Evolutionary conservation across 1,284 basidiomycete genomes (phyloP).

Genomic region (Cutaneotrichosporon curvatum): DNA sequence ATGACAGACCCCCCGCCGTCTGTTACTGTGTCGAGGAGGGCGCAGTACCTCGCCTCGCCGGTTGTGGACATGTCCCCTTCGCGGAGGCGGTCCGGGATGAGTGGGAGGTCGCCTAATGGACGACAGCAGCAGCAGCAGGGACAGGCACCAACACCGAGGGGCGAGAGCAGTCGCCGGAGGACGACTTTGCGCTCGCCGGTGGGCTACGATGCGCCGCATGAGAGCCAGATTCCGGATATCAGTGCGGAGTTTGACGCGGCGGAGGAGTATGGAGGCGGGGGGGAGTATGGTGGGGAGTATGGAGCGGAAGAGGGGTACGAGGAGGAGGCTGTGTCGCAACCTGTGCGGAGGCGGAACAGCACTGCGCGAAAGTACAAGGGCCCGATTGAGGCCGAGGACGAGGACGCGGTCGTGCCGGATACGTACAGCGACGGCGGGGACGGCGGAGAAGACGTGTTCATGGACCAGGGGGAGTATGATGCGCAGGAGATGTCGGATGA

Average conservation of each 20-base stretch:
- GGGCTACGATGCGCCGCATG: background rate
- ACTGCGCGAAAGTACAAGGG: background rate
- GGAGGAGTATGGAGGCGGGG: background rate
- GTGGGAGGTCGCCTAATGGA: no score
- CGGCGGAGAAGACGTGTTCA: background rate
- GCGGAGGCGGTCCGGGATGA: no score
- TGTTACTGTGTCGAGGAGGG: constrained; percentile 15
- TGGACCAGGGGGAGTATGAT: no score
- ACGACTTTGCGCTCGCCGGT: no score
- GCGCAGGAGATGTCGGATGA: background rate
- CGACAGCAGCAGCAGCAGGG: no score
- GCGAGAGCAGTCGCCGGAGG: no score
- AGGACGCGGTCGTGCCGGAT: constrained; percentile 10
- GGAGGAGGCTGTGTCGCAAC: background rate
- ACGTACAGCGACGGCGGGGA: background rate
- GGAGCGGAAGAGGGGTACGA: background rate
- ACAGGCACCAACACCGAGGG: no score
- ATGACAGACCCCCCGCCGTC: constrained; percentile 25
- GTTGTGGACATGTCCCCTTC: no score
- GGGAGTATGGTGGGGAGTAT: background rate
- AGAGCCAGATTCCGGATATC: constrained; percentile 3
- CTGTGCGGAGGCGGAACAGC: no score
- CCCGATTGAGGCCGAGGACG: constrained; percentile 7
- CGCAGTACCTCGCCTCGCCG: background rate
- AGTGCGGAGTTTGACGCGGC: constrained; percentile 4